These are phyloP conservation scores for Pseudogymnoascus sp. DNA, from an alignment of 2,329 filamentous ascomycete species.

Conservation along the genomic window DNA sequence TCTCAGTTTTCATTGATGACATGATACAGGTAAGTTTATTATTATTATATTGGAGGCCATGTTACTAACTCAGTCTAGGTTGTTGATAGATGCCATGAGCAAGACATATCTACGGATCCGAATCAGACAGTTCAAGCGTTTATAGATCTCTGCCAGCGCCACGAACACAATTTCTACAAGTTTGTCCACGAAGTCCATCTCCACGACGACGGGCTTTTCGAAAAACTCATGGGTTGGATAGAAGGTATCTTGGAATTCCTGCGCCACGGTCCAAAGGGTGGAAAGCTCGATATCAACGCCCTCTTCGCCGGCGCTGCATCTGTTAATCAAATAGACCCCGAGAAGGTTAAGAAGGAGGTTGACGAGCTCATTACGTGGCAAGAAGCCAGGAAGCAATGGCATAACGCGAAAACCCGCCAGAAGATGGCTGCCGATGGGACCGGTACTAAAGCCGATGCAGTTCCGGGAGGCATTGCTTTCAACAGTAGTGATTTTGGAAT, in stretches of 20 bases:
- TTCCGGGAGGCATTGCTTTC: constrained; percentile 53
- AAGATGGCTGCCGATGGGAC: constrained; percentile 90
- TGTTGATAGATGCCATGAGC: constrained; percentile 56
- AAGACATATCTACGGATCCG: constrained; percentile 86
- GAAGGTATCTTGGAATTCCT: constrained; percentile 93
- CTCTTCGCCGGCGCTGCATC: constrained; percentile 75
- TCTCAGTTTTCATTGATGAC: constrained; percentile 86
- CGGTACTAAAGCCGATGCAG: constrained; percentile 29
- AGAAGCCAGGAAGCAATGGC: constrained; percentile 93
- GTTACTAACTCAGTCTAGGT: constrained; percentile 36
- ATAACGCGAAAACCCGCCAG: constrained; percentile 92
- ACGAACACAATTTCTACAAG: constrained; percentile 97
- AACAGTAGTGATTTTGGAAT: constrained; percentile 82
- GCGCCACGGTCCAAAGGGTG: constrained; percentile 74
- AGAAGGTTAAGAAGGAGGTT: constrained; percentile 69
- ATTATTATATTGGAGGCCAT: neutral
- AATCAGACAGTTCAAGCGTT: constrained; percentile 98
- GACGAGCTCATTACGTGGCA: constrained; percentile 87
- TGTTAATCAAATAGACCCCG: constrained; percentile 59
- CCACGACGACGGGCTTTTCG: constrained; percentile 94
- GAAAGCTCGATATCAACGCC: constrained; percentile 88
- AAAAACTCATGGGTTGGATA: constrained; percentile 93
- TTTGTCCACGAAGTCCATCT: constrained; percentile 97
- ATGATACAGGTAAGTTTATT: constrained; percentile 61
- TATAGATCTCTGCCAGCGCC: constrained; percentile 89